Conservation (phyloP, 352 stramenopile genomes). For the Globisporangium solare region DNA sequence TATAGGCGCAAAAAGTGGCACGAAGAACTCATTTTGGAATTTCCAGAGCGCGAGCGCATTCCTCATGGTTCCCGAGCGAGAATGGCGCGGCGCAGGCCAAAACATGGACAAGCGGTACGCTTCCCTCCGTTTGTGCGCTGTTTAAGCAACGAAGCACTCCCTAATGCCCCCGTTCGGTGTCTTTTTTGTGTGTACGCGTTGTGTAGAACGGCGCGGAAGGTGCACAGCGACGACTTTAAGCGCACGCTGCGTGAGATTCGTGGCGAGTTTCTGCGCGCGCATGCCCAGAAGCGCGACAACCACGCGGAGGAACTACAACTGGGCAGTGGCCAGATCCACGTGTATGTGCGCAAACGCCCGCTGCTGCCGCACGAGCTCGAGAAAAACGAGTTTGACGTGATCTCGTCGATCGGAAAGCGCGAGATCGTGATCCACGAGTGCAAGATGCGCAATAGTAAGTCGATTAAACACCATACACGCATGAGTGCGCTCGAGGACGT, state of each 20-base stretch:
- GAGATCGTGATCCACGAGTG: slow-evolving; percentile 87
- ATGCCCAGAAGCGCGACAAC: slow-evolving; percentile 6
- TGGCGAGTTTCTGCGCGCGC: slow-evolving; percentile 30
- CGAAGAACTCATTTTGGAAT: not conserved
- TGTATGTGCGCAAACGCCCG: slow-evolving; percentile 87
- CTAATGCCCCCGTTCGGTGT: not conserved
- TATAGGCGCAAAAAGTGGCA: too few relatives aligned
- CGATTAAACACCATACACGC: not conserved
- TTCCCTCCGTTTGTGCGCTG: not conserved
- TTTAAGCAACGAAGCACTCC: too few relatives aligned
- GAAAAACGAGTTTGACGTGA: slow-evolving; percentile 87
- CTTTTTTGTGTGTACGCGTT: not conserved
- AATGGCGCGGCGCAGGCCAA: slow-evolving; percentile 55
- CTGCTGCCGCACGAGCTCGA: slow-evolving; percentile 81
- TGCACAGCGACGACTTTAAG: slow-evolving; percentile 51
- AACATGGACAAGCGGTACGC: slow-evolving; percentile 76
- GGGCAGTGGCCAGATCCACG: slow-evolving; percentile 60
- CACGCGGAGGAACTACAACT: not conserved
- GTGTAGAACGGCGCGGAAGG: slow-evolving; percentile 58
- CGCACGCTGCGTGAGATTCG: slow-evolving; percentile 42
- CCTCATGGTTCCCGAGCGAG: slow-evolving; percentile 52
- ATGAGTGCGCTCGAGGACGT: slow-evolving; percentile 8
- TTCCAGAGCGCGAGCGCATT: not conserved
- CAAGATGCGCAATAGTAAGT: slow-evolving; percentile 78
- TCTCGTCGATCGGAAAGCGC: slow-evolving; percentile 49